Conservation (phyloP, 352 stramenopile genomes). For the Globisporangium heterothallicum region DNA sequence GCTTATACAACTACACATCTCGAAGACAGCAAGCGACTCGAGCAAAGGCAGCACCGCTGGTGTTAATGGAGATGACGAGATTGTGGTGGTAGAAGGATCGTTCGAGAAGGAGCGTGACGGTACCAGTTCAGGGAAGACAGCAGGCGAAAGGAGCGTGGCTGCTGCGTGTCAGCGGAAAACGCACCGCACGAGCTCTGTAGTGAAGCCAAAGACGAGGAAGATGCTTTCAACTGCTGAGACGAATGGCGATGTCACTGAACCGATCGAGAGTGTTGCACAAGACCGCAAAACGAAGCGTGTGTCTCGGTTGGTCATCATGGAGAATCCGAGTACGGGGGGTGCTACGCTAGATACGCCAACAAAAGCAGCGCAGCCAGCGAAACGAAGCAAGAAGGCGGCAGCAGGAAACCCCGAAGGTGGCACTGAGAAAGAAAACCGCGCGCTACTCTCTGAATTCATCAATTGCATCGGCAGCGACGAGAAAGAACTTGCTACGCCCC, state of each 20-base stretch:
- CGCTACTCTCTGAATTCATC: constrained; percentile 8
- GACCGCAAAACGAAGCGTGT: constrained; percentile 29
- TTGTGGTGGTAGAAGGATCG: too few relatives aligned
- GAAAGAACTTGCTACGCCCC: constrained; percentile 5
- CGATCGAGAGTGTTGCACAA: not conserved
- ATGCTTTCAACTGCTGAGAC: not conserved
- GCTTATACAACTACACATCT: constrained; percentile 23
- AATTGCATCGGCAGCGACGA: constrained; percentile 3
- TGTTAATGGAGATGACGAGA: not conserved
- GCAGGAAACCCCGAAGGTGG: not conserved
- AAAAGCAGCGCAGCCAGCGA: constrained; percentile 29
- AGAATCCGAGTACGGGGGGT: constrained; percentile 24
- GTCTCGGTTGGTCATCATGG: constrained; percentile 22
- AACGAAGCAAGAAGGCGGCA: constrained; percentile 11
- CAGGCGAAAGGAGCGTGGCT: not conserved
- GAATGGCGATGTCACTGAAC: not conserved
- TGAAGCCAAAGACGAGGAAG: not conserved
- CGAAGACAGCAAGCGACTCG: not conserved
- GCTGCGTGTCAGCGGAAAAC: not conserved
- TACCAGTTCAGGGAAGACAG: too few relatives aligned
- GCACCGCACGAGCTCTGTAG: not conserved
- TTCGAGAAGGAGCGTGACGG: too few relatives aligned
- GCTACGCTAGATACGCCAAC: constrained; percentile 39
- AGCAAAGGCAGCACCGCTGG: not conserved
- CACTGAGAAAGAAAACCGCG: constrained; percentile 1